Evolutionary conservation across 495 filamentous ascomycete species (phyloP).

Genomic region (Xylaria scruposa): DNA sequence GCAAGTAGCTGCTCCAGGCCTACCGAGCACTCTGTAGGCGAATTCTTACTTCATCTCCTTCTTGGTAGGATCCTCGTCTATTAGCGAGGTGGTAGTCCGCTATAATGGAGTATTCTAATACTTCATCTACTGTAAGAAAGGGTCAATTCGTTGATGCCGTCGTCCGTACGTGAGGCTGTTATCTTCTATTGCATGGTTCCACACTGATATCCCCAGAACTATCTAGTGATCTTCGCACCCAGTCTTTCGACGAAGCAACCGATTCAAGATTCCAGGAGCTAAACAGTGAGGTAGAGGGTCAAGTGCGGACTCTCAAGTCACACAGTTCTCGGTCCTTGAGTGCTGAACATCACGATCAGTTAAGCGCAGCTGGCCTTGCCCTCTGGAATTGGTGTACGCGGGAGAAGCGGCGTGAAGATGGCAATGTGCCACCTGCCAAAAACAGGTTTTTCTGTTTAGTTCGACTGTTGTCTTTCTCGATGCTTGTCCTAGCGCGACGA

Average conservation of each 20-base stretch:
- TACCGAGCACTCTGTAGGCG: not conserved
- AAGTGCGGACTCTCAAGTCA: slow-evolving; percentile 32
- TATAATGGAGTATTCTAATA: slow-evolving; percentile 17
- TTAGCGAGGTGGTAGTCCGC: not conserved
- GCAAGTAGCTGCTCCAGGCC: not conserved
- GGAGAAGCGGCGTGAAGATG: slow-evolving; percentile 43
- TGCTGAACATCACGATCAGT: slow-evolving; percentile 45
- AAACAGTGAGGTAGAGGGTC: slow-evolving; percentile 32
- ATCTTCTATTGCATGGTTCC: not conserved
- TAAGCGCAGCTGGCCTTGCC: slow-evolving; percentile 60
- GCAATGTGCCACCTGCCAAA: slow-evolving; percentile 25
- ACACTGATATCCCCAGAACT: slow-evolving; percentile 40
- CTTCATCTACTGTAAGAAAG: slow-evolving; percentile 25
- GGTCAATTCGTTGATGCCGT: slow-evolving; percentile 34
- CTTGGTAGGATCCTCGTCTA: not conserved
- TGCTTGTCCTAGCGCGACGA: slow-evolving; percentile 68
- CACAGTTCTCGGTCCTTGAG: slow-evolving; percentile 30
- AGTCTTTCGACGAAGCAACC: slow-evolving; percentile 27
- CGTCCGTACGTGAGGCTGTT: slow-evolving; percentile 32
- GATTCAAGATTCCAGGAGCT: slow-evolving; percentile 21
- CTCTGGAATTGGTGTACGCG: slow-evolving; percentile 75
- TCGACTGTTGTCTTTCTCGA: slow-evolving; percentile 71
- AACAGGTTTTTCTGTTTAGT: slow-evolving; percentile 47
- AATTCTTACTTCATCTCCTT: not conserved
- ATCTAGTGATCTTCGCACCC: slow-evolving; percentile 38